These are phyloP conservation scores for Pittosporum tobira DNA, from an alignment of 129 eudicot species.

Conservation along the genomic window DNA sequence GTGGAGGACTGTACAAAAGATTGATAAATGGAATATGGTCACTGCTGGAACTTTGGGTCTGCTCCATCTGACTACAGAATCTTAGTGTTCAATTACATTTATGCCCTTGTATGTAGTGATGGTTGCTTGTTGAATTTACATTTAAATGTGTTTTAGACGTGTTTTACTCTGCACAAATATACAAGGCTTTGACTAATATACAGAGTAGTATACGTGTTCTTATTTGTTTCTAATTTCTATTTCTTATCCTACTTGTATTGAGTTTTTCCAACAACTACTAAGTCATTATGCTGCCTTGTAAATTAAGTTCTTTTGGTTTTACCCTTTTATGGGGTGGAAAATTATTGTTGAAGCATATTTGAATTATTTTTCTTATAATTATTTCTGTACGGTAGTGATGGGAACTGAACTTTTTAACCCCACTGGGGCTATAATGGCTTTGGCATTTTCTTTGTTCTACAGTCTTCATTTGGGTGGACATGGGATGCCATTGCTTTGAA, in stretches of 20 bases:
- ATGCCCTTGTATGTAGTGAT: conserved; percentile 13
- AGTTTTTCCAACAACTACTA: background rate
- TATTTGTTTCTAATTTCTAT: background rate
- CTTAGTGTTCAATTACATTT: background rate
- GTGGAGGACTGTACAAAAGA: conserved; percentile 7
- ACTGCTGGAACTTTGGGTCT: conserved; percentile 23
- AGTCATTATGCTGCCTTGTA: background rate
- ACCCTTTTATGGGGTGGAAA: no score
- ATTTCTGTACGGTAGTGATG: no score
- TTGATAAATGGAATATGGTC: conserved; percentile 13
- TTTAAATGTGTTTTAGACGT: background rate
- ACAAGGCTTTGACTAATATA: background rate
- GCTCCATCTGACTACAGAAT: conserved; percentile 20
- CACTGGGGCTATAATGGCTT: no score
- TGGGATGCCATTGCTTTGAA: no score
- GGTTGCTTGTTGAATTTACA: conserved; percentile 1
- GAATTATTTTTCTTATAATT: no score
- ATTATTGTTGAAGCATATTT: no score
- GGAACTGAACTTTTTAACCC: no score
- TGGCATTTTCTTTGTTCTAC: no score
- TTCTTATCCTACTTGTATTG: background rate
- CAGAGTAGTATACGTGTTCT: background rate
- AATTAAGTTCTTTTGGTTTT: background rate
- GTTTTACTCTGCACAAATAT: background rate
- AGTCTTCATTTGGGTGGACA: no score